Percentiles rank a stretch among this genome's conserved stretches.
Evolutionary conservation across 2,329 filamentous ascomycete genomes (phyloP).

Genomic region (Mycosphaerella arachidis): DNA sequence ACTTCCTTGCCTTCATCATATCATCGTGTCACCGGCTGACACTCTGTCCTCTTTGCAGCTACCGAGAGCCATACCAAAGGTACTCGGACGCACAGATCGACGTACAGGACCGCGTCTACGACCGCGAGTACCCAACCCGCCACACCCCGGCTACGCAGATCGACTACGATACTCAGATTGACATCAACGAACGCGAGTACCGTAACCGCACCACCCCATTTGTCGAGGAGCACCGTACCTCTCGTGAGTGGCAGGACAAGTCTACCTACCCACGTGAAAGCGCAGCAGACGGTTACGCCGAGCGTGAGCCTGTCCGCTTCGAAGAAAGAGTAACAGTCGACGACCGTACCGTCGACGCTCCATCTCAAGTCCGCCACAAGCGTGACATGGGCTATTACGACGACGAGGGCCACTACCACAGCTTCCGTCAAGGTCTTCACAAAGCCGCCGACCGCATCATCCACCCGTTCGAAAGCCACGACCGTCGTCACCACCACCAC

Average conservation of each 20-base stretch:
- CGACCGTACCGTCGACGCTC: conserved; percentile 50
- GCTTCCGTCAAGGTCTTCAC: conserved; percentile 66
- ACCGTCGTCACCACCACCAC: conserved; percentile 45
- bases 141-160: conserved; percentile 47
- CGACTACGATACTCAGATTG: conserved; percentile 55
- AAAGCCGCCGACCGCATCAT: conserved; percentile 61
- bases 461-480: conserved; percentile 57
- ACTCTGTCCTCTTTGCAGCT: conserved; percentile 39
- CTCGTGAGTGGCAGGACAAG: conserved; percentile 36
- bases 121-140: conserved; percentile 45
- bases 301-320: conserved; percentile 34
- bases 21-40: conserved; percentile 19
- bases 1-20: conserved; percentile 19
- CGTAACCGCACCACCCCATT: conserved; percentile 37
- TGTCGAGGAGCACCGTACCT: conserved; percentile 37
- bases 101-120: conserved; percentile 51
- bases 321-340: conserved; percentile 49
- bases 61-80: conserved; percentile 52
- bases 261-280: conserved; percentile 37
- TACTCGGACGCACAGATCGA: conserved; percentile 65
- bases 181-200: conserved; percentile 48
- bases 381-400: conserved; percentile 76
- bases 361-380: conserved; percentile 38
- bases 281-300: conserved; percentile 36
- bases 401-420: conserved; percentile 72